Evolutionary conservation across 202 grass and related monocot species (phyloP).

Genomic region (Panicum virgatum): DNA sequence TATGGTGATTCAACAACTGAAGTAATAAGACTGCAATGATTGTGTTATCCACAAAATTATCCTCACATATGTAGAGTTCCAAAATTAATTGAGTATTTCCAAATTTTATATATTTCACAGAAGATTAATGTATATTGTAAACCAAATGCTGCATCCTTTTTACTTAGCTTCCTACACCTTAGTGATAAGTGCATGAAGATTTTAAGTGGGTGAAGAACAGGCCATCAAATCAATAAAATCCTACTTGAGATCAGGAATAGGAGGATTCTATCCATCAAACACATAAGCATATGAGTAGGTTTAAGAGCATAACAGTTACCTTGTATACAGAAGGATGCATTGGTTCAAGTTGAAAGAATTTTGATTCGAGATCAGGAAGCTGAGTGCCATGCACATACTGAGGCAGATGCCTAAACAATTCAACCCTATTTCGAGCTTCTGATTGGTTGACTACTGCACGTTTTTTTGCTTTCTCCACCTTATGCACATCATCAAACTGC

Average conservation of each 20-base stretch:
- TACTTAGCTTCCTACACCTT: constrained; percentile 3
- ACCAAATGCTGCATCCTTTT: neutral
- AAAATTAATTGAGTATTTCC: neutral
- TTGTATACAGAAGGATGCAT: constrained; percentile 98
- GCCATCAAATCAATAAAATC: constrained; percentile 3
- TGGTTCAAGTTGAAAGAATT: constrained; percentile 90
- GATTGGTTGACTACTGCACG: constrained; percentile 86
- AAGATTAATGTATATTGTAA: neutral
- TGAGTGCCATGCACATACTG: constrained; percentile 91
- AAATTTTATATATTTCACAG: neutral
- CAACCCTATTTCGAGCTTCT: constrained; percentile 79
- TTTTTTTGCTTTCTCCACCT: constrained; percentile 85
- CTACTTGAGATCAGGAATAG: neutral
- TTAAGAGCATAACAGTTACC: constrained; percentile 47
- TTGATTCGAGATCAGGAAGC: constrained; percentile 84
- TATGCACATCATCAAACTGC: constrained; percentile 87
- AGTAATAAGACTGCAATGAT: neutral
- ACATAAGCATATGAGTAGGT: constrained; percentile 33
- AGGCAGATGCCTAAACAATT: constrained; percentile 87
- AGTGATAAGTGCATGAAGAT: neutral
- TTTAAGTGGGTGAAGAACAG: constrained; percentile 9
- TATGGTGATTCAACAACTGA: neutral
- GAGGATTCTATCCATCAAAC: neutral
- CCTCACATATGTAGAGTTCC: neutral
- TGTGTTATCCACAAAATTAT: constrained; percentile 6